Percentiles rank a stretch among this genome's conserved stretches.
These are phyloP conservation scores for Phytophthora nicotianae DNA, from an alignment of 352 stramenopile species.

Conservation along the genomic window DNA sequence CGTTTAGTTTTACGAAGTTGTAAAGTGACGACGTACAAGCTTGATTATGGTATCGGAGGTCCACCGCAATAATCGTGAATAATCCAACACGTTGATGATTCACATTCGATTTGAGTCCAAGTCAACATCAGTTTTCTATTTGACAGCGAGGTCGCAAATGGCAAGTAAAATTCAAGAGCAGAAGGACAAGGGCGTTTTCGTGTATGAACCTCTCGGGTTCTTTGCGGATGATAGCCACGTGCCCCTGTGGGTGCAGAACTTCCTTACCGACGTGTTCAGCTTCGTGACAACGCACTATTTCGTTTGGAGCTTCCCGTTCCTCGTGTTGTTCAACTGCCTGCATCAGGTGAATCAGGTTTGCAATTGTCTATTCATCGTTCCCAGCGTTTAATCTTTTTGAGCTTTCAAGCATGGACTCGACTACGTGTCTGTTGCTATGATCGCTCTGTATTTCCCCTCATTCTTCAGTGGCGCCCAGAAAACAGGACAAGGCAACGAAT, in stretches of 20 bases:
- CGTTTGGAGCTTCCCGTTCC: constrained; percentile 35
- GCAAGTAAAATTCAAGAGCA: neutral
- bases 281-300: constrained; percentile 55
- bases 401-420: constrained; percentile 33
- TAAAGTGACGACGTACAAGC: neutral
- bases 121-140: too few species aligned
- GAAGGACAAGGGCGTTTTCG: constrained; percentile 13
- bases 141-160: neutral
- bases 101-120: too few species aligned
- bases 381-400: too few species aligned
- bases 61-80: too few species aligned
- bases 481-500: constrained; percentile 37
- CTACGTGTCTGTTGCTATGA: constrained; percentile 36
- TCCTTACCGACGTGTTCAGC: constrained; percentile 34
- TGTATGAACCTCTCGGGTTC: constrained; percentile 33
- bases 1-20: constrained; percentile 31
- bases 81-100: too few species aligned
- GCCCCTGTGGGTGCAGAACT: constrained; percentile 30
- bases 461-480: constrained; percentile 47
- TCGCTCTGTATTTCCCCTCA: constrained; percentile 47
- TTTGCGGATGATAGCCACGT: constrained; percentile 30
- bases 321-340: constrained; percentile 41
- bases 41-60: too few species aligned
- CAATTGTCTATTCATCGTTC: neutral
- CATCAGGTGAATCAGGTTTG: constrained; percentile 30